Evolutionary conservation across 768 basidiomycete species (phyloP), one percentile per base, ranked within the genome.

Genomic region (Russula sp.): DNA sequence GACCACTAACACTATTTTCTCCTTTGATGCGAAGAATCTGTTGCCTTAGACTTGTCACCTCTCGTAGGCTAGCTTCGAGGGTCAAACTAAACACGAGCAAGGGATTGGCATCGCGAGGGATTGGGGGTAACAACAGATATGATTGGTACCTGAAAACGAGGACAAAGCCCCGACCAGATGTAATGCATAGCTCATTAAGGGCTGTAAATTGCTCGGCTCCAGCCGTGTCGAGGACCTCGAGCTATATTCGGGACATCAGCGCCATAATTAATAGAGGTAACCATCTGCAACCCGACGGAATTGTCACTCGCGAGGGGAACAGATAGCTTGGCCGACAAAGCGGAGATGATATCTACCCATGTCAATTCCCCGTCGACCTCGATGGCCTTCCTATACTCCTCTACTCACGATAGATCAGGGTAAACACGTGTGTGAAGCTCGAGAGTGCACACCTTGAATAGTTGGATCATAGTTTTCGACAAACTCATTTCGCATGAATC

Each of bases 201-300:
- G 86, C 85, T 16, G 79, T 87, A 71, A 92, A 92, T 71, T 91
- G 90, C 67, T 91, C 90, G n/a, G 87, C 85, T 13, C 90, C 90
- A 25, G 90, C 90, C 11, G 90, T 91, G 71, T 92, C 90, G 59
- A 90, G 72, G 55, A 92, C 83, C 71, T 92, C 87, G 56, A 91
- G 81, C 90, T 91, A 67, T 34, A 61, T 51, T 56, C 38, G 29
- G 25, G 52, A 32, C 14, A 48, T 25, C 13, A 38, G 49, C n/a
- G 41, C 54, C 54, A 56, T 35, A 32, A 58, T 16, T n/a, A 39
- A 62, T 41, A 52, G 10, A 45, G 35, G 9, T 29, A 0, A 18
- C 22, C 14, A 47, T 47, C 20, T 29, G 16, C 22, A 8, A 7
- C 14, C 48, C 39, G 43, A 38, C 32, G 25, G 25, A 39, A 42